Conservation (phyloP, 192 early-diverging fungal genomes). For the Oehlia diaphana region DNA sequence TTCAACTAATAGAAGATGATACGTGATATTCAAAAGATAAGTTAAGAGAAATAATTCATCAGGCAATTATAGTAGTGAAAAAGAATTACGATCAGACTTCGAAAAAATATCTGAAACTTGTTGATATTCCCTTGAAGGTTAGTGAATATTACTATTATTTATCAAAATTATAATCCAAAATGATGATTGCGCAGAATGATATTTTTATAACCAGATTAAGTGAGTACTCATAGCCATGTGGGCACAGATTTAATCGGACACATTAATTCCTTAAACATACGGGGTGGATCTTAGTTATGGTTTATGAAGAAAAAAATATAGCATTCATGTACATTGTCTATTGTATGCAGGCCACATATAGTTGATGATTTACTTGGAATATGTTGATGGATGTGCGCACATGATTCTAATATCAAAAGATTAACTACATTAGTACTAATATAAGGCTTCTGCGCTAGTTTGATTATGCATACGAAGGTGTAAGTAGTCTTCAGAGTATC, state of each 20-base stretch:
- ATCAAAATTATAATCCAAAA: conserved; percentile 11
- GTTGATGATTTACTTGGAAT: conserved; percentile 22
- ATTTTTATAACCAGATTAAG: conserved; percentile 16
- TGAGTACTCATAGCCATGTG: conserved; percentile 22
- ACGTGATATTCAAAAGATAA: conserved; percentile 12
- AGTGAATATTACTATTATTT: conserved; percentile 15
- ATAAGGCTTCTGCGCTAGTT: conserved; percentile 29
- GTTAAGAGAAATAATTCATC: conserved; percentile 6
- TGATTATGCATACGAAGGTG: conserved; percentile 25
- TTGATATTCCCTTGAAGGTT: conserved; percentile 28
- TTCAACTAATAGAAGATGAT: conserved; percentile 25
- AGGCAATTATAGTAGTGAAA: conserved; percentile 20
- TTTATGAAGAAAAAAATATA: conserved; percentile 1
- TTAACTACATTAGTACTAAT: conserved; percentile 16
- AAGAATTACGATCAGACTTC: not conserved
- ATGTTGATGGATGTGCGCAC: conserved; percentile 16
- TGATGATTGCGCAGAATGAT: conserved; percentile 26
- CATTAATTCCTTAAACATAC: not conserved
- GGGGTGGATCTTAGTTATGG: conserved; percentile 13
- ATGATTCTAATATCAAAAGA: conserved; percentile 12
- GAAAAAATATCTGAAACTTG: conserved; percentile 11
- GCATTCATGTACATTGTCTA: conserved; percentile 18
- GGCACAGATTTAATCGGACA: conserved; percentile 19
- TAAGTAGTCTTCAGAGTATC: conserved; percentile 5
- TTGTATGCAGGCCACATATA: conserved; percentile 23